Conservation (phyloP, 2,329 filamentous ascomycete species). For the Westerdykella aurantiaca region DNA sequence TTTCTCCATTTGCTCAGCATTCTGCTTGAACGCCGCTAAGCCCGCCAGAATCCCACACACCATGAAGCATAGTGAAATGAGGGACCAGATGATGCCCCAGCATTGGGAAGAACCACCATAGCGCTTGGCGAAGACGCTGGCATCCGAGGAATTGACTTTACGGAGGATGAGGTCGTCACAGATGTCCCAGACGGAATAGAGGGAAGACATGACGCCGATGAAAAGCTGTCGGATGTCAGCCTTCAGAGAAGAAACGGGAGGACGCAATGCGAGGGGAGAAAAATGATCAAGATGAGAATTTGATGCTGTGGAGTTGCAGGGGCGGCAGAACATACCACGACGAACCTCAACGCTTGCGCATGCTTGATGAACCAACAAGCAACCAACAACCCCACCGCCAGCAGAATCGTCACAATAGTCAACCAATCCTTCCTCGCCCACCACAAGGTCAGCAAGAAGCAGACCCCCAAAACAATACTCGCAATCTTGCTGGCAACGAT, state of each 20-base stretch:
- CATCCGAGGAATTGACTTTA: slow-evolving; percentile 75
- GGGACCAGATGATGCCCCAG: slow-evolving; percentile 74
- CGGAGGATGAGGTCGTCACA: slow-evolving; percentile 75
- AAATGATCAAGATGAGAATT: neutral
- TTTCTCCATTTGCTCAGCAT: slow-evolving; percentile 60
- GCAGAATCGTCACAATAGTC: slow-evolving; percentile 63
- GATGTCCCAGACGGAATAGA: slow-evolving; percentile 82
- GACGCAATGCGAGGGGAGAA: neutral
- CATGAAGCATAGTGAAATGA: slow-evolving; percentile 69
- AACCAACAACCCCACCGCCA: slow-evolving; percentile 64
- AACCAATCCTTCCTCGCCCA: slow-evolving; percentile 76
- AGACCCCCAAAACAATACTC: slow-evolving; percentile 64
- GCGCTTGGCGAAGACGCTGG: slow-evolving; percentile 69
- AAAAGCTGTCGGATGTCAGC: slow-evolving; percentile 50
- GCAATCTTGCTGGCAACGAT: slow-evolving; percentile 77
- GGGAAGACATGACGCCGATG: slow-evolving; percentile 73
- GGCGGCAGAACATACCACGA: slow-evolving; percentile 49
- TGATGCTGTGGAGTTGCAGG: neutral
- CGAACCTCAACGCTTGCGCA: slow-evolving; percentile 65
- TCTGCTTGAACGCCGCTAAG: slow-evolving; percentile 68
- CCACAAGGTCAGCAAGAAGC: slow-evolving; percentile 74
- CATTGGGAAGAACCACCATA: slow-evolving; percentile 76
- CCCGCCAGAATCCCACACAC: slow-evolving; percentile 67
- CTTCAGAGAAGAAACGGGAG: neutral
- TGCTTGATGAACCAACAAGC: slow-evolving; percentile 77